phyloP scores from a whole-genome alignment of 176 grass and related monocot species.

The Carex cristatella region DNA sequence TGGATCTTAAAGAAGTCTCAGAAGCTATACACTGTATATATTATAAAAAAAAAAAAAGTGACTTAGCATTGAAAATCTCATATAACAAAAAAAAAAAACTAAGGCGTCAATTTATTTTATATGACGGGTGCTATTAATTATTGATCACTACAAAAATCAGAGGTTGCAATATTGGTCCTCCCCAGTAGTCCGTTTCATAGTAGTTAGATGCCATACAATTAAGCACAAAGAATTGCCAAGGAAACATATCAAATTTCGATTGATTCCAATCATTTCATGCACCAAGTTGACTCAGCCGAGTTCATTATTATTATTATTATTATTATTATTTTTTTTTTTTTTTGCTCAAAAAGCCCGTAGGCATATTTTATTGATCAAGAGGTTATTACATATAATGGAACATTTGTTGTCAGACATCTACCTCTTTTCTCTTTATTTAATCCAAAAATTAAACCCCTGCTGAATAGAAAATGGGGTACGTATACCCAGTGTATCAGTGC shows the following conservation, averaged over 20 bases:
- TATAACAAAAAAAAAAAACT: too few relatives aligned
- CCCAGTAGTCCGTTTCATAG: not conserved
- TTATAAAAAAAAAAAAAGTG: not conserved
- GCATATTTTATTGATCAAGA: too few relatives aligned
- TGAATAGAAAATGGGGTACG: too few relatives aligned
- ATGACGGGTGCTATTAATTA: not conserved
- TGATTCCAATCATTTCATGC: not conserved
- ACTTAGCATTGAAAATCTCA: not conserved
- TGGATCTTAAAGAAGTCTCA: conserved; percentile 4
- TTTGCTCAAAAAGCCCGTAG: too few relatives aligned
- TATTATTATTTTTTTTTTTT: too few relatives aligned
- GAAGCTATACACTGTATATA: conserved; percentile 5
- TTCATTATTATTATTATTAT: too few relatives aligned
- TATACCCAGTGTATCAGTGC: not conserved
- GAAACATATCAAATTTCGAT: not conserved
- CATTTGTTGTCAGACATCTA: too few relatives aligned
- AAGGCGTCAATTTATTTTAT: not conserved
- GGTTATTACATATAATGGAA: too few relatives aligned
- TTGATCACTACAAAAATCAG: not conserved
- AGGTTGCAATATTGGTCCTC: not conserved
- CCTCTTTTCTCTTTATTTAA: too few relatives aligned
- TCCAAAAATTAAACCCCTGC: too few relatives aligned
- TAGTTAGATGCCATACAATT: not conserved
- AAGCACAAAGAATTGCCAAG: not conserved
- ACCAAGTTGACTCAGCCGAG: too few relatives aligned